Evolutionary conservation across 2,329 filamentous ascomycete species (phyloP), one percentile per base, ranked within the genome.

Genomic region (Diaporthe vaccinii): DNA sequence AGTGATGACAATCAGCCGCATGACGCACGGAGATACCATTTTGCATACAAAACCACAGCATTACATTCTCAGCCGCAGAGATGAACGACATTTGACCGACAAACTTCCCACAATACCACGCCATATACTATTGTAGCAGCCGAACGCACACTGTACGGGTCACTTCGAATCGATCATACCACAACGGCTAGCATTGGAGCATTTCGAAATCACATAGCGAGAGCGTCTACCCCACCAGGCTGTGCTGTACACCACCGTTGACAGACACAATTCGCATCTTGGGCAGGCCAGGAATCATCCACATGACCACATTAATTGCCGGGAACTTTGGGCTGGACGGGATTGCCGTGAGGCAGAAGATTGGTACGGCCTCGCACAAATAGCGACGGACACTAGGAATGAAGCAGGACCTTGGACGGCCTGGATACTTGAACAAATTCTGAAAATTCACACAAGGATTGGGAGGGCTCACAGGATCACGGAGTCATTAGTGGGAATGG

Each of bases 401-500:
- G 36, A 73, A 39, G 58, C 58, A 65, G 49, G 51, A 41, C 46
- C 58, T 55, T 17, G 58, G 46, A 3, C 6, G 55, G 51, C 36
- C 31, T 62, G 44, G 34, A 41, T 12, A 41, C 25, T 65, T n/a
- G 55, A 34, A 55, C 41, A 41, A 62, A 58, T 17, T 36, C 36
- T 53, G 65, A 53, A 65, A 41, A 72, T 58, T 53, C 72, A 74
- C 68, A 25, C 28, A 44, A 39, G 71, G 17, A n/a, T 58, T 49
- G 58, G 61, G 53, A 46, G 44, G 67, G 46, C 51, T 70, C 62
- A 51, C 25, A 39, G 61, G 61, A n/a, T 46, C n/a, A 69, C 20
- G 74, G 74, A 68, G 59, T 59, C 36, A 72, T 39, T 44, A 51
- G 55, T 62, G 58, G 68, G 31, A 59, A 67, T 75, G 51, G 51